Base-by-base conservation (phyloP, 202 grass and related monocot genomes). In the Dendrocalamus latiflorus region DNA sequence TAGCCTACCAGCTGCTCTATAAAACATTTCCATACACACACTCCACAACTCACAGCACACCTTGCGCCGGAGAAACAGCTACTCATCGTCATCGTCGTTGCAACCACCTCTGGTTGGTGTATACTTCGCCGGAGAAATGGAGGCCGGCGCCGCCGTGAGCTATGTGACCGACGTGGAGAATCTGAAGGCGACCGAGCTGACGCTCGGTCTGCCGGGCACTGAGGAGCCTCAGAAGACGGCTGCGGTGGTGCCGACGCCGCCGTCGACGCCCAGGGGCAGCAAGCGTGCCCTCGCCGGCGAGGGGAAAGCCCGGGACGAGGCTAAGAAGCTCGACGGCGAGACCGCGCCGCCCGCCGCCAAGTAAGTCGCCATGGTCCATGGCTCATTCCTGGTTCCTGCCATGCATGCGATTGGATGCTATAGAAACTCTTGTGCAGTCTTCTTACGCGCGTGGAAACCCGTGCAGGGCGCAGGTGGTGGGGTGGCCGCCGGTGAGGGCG, bases 141-240 rank as follows among this genome's bases (percentile, higher is more conserved):
- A 88, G 51, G 80, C 15, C 9, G 67, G 66, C 50, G 70, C 63
- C 0, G 78, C 56, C 24, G 84, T 70, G 37, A 83, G 72, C 54
- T 86, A 47, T 20, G 66, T 77, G 24, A 45, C 60, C 60, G 86
- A 85, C 65, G 62, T 74, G 25, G 92, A 85, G 42, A 90, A 88
- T 86, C 67, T 93, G 5, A 95, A 70, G 74, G 96, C 89, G 16
- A 98, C 96, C 24, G 96, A 98, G 89, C 88, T 98, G 63, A 85
- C 89, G 89, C 93, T 98, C 7, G 96, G 96, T 42, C 85, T 98
- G 81, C 96, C 96, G 24, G 96, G 96, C 24, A 86, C 83, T 6
- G 91, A 83, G 18, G 90, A 85, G 11, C 45, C 56, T 0, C 70
- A 81, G 79, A 82, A 66, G 81, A 44, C 68, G 0, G 68, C 24